Evolutionary conservation across 805 yeast genomes (phyloP).

Genomic region (Candida pseudoglaebosa): DNA sequence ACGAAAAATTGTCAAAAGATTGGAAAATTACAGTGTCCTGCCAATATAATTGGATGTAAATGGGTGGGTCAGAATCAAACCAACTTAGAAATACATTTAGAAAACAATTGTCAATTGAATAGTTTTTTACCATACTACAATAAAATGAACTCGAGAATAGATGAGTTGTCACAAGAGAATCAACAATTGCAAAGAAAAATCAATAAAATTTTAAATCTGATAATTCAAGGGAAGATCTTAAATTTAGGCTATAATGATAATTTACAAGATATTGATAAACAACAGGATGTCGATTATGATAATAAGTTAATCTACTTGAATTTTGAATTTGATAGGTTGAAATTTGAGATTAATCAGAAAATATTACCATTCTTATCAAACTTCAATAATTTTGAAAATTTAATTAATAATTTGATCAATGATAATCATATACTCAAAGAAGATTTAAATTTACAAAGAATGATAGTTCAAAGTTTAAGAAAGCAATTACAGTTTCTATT

Average conservation of each 20-base stretch:
- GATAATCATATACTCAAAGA: slow-evolving; percentile 42
- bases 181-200: slow-evolving; percentile 39
- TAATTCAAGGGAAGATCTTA: slow-evolving; percentile 47
- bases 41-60: slow-evolving; percentile 44
- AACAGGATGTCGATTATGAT: slow-evolving; percentile 18
- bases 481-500: slow-evolving; percentile 50
- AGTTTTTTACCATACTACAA: slow-evolving; percentile 25
- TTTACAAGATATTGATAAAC: slow-evolving; percentile 41
- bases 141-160: slow-evolving; percentile 21
- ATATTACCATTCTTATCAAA: slow-evolving; percentile 31
- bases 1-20: slow-evolving; percentile 38
- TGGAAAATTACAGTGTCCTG: slow-evolving; percentile 44
- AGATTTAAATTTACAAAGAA: slow-evolving; percentile 43
- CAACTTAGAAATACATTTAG: slow-evolving; percentile 32
- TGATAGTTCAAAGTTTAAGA: slow-evolving; percentile 41
- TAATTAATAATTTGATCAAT: slow-evolving; percentile 29
- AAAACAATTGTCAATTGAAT: slow-evolving; percentile 28
- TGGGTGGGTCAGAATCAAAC: slow-evolving; percentile 41
- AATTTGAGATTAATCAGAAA: slow-evolving; percentile 39
- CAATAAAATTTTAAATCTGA: slow-evolving; percentile 42
- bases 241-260: slow-evolving; percentile 47
- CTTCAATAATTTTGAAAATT: slow-evolving; percentile 20
- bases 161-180: slow-evolving; percentile 32
- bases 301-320: slow-evolving; percentile 29
- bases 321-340: slow-evolving; percentile 42